Base-by-base conservation (phyloP, 1,284 basidiomycete species). In the Amylostereum chailletii region DNA sequence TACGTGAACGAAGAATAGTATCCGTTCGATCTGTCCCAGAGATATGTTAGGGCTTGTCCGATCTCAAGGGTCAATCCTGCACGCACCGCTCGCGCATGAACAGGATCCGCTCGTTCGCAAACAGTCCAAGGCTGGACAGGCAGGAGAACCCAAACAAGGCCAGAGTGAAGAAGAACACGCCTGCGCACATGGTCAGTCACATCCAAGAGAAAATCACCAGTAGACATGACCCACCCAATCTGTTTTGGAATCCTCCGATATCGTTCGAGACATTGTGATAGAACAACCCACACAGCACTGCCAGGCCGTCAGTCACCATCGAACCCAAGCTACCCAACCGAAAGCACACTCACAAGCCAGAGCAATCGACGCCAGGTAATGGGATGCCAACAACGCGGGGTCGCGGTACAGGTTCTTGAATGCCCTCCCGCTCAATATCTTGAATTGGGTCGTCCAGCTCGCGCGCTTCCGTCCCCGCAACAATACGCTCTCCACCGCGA, bases 361-460 rank as follows among this genome's bases (percentile, higher is more conserved):
- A 4, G 75, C 75, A 57, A 98, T 79, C 1, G 93, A 84, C 10
- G 91, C 84, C 31, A 83, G 62, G 67, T 98, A 99, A 68, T 99
- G 95, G 3, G 93, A 85, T 7, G 83, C 76, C 74, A 99, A 78
- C 49, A 98, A 68, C 51, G 94, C 86, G 0, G 95, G 94, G 62
- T 99, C 94, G 36, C 95, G 81, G 64, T 94, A 94, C 52, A 98
- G 67, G 63, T 98, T 98, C 79, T 98, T 98, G 76, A 98, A 99
- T n/a, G 94, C 94, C 51, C 95, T 69, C 27, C 94, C 93, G 60
- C 90, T 94, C 58, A 99, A 67, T 53, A 98, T 93, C 62, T 78
- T 79, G 64, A 99, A 96, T 69, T 99, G 95, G 26, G 87, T 94
- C 51, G 76, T 75, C 76, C 86, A 92, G 53, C 77, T 85, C 2